Percentiles rank a stretch among this genome's conserved stretches.
phyloP scores from a whole-genome alignment of 2,329 filamentous ascomycete genomes.

The Aspergillus sergii region DNA sequence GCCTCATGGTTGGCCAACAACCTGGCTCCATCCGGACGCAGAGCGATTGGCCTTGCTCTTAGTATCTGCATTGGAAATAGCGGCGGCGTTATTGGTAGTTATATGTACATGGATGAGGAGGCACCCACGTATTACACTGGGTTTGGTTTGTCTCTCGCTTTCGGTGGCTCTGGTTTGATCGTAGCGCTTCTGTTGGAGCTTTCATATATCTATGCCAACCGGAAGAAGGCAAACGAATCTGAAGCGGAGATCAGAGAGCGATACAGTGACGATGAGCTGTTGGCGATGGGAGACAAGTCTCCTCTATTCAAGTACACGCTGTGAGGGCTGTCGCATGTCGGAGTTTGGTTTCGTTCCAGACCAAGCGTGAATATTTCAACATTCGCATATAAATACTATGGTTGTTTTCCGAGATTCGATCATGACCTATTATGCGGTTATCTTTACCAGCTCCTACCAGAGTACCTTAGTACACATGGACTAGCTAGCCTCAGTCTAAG shows the following conservation, averaged over 20 bases:
- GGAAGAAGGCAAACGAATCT: constrained; percentile 22
- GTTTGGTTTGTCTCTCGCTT: constrained; percentile 24
- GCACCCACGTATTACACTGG: constrained; percentile 24
- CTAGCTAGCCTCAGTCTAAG: no score
- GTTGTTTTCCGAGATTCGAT: no score
- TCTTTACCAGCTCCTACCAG: no score
- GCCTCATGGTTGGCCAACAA: constrained; percentile 31
- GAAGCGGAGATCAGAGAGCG: constrained; percentile 35
- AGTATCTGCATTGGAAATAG: constrained; percentile 26
- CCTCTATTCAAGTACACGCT: constrained; percentile 45
- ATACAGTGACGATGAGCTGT: constrained; percentile 43
- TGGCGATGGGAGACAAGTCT: constrained; percentile 45
- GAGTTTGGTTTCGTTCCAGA: background rate
- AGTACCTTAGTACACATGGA: no score
- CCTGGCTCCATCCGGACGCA: constrained; percentile 24
- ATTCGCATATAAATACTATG: no score
- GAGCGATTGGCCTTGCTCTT: constrained; percentile 25
- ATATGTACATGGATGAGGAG: constrained; percentile 26
- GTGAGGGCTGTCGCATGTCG: background rate
- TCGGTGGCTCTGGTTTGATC: constrained; percentile 35
- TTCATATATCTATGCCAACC: constrained; percentile 23
- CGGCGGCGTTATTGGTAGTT: constrained; percentile 27
- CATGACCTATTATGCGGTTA: no score
- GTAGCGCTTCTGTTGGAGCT: constrained; percentile 23
- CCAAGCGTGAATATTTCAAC: no score